Base-by-base conservation (phyloP, 805 yeast genomes). In the Cyberlindnera lachancei region DNA sequence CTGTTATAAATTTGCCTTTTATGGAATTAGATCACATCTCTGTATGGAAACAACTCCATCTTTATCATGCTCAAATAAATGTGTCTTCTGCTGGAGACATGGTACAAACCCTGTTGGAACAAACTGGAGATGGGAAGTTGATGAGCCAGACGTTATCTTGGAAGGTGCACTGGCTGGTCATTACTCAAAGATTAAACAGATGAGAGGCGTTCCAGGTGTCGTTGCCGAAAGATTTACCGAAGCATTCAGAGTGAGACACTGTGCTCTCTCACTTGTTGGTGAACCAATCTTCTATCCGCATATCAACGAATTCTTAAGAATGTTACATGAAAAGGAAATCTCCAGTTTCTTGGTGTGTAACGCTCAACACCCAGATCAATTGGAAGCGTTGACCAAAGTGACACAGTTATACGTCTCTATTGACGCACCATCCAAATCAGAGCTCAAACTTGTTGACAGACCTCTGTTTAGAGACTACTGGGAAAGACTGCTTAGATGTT, bases 21-120 rank as follows among this genome's bases (percentile, higher is more conserved):
- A 88, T 55, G 96, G 96, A 16, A 87, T 87, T 46, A 75, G 70
- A 39, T 81, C 94, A 3, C 96, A 90, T 59, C 63, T 90, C 35
- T 87, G 96, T 59, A 87, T 87, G 96, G 96, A 87, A 54, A 75
- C 96, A 3, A 87, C 96, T 0, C 96, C 96, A 1, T 80, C 94
- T 2, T 64, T 87, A 37, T 90, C 95, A 7, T 87, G 96, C 57
- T 85, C 96, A 5, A 87, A 87, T 53, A 87, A 87, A 55, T 87
- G 96, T 68, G 96, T 88, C 5, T 87, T 87, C 52, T 87, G 96
- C 61, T 87, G 96, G 96, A 73, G 96, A 55, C 96, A 87, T 57
- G 96, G 96, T 30, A 87, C 96, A 3, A 88, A 87, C 51, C 96
- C 96, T 0, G 96, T 88, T 2, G 95, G 95, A 13, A 87, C 94